A percentile compares a stretch with the other conserved stretches of the same genome.
These are phyloP conservation scores for Ustilago hordei DNA, from an alignment of 1,284 basidiomycete species.

Conservation along the genomic window DNA sequence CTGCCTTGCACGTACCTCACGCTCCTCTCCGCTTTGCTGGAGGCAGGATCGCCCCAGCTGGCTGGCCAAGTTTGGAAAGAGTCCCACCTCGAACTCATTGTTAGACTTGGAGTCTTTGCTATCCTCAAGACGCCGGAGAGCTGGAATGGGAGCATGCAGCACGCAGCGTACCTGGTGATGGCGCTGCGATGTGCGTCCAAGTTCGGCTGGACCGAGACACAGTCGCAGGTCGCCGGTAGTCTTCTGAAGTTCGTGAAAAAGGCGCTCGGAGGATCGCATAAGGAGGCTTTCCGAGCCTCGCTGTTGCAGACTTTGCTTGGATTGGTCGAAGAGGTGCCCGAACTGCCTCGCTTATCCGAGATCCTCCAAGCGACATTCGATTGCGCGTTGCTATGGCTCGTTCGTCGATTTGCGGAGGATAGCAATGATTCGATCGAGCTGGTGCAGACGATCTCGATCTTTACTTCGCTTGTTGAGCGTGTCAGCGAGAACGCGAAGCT, in stretches of 20 bases:
- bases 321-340: constrained; percentile 11
- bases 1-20: constrained; percentile 29
- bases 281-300: constrained; percentile 20
- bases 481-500: neutral
- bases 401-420: constrained; percentile 70
- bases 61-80: constrained; percentile 15
- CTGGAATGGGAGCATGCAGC: neutral
- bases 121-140: constrained; percentile 11
- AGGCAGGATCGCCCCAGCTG: constrained; percentile 11
- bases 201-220: constrained; percentile 22
- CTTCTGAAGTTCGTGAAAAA: constrained; percentile 15
- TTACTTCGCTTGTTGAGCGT: constrained; percentile 32
- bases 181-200: constrained; percentile 22
- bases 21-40: constrained; percentile 27
- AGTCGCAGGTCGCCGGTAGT: neutral
- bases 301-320: constrained; percentile 23
- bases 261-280: constrained; percentile 15
- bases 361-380: constrained; percentile 40
- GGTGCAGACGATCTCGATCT: constrained; percentile 26
- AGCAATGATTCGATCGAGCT: constrained; percentile 51
- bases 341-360: constrained; percentile 15
- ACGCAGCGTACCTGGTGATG: constrained; percentile 13
- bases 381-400: constrained; percentile 63
- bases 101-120: constrained; percentile 1
- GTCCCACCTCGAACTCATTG: constrained; percentile 11